Conservation (phyloP, 1,139 yeast genomes). For the Nakaseomyces delphensis region DNA sequence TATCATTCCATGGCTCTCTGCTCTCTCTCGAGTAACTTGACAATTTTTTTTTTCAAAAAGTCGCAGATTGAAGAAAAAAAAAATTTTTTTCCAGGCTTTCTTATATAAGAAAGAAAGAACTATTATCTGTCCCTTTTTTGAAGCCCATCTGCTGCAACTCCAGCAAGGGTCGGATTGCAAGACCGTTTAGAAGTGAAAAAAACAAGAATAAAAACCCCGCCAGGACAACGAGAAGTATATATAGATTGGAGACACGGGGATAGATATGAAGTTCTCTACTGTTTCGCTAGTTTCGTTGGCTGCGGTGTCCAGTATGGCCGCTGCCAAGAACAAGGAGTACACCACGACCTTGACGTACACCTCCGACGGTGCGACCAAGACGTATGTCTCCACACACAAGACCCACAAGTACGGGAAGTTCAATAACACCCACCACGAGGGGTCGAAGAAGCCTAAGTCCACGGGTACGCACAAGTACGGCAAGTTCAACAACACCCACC, state of each 20-base stretch:
- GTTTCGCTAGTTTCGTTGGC: slow-evolving; percentile 32
- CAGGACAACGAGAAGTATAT: too few relatives aligned
- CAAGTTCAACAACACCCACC: slow-evolving; percentile 41
- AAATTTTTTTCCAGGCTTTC: too few relatives aligned
- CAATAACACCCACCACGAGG: slow-evolving; percentile 36
- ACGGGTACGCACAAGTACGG: slow-evolving; percentile 42
- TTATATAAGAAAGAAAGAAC: neutral
- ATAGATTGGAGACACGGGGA: neutral
- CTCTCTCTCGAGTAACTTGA: too few relatives aligned
- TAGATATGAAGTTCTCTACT: slow-evolving; percentile 34
- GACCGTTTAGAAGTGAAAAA: neutral
- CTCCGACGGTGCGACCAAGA: slow-evolving; percentile 14
- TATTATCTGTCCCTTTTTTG: too few relatives aligned
- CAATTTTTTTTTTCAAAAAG: too few relatives aligned
- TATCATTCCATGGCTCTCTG: too few relatives aligned
- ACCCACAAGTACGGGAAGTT: slow-evolving; percentile 39
- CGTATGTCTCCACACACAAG: slow-evolving; percentile 32
- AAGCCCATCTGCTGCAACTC: too few relatives aligned
- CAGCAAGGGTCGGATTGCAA: too few relatives aligned
- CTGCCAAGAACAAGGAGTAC: slow-evolving; percentile 19
- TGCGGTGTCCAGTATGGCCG: slow-evolving; percentile 27
- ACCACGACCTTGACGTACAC: slow-evolving; percentile 21
- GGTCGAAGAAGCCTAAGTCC: slow-evolving; percentile 31
- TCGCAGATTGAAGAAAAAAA: too few relatives aligned
- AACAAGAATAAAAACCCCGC: neutral